Evolutionary conservation across 2,329 filamentous ascomycete species (phyloP).

Genomic region (Colletotrichum limetticola): DNA sequence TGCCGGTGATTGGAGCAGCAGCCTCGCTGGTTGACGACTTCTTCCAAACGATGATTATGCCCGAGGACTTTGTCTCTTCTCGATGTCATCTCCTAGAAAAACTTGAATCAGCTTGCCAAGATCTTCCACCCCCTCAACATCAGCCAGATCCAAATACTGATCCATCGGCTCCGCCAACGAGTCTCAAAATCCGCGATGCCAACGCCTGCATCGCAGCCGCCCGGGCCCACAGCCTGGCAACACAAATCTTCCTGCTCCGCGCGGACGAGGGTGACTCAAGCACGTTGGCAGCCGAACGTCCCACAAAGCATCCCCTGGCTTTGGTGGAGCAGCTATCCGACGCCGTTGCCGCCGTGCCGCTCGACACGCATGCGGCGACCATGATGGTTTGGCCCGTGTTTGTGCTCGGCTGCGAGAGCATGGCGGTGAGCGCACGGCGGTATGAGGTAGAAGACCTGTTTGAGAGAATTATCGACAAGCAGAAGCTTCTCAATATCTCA

Average conservation of each 20-base stretch:
- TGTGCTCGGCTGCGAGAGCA: slow-evolving; percentile 22
- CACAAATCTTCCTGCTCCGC: slow-evolving; percentile 26
- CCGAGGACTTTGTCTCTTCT: not conserved
- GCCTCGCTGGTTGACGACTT: slow-evolving; percentile 14
- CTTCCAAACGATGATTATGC: not conserved
- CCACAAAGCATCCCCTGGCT: not conserved
- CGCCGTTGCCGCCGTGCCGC: slow-evolving; percentile 6
- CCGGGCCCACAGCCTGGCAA: slow-evolving; percentile 6
- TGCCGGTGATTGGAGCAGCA: slow-evolving; percentile 10
- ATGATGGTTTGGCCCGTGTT: slow-evolving; percentile 32
- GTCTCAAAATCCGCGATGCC: not conserved
- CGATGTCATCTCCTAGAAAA: slow-evolving; percentile 1
- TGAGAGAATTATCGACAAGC: slow-evolving; percentile 22
- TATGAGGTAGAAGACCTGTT: not conserved
- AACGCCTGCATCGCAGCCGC: slow-evolving; percentile 30
- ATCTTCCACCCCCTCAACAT: not conserved
- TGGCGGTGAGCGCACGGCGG: not conserved
- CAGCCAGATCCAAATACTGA: not conserved
- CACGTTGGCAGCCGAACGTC: not conserved
- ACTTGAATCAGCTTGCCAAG: not conserved
- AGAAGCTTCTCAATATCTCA: slow-evolving; percentile 11
- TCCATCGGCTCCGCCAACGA: not conserved
- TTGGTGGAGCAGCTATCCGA: not conserved
- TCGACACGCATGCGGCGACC: slow-evolving; percentile 14
- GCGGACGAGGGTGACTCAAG: not conserved